Evolutionary conservation across 2,329 filamentous ascomycete species (phyloP), one percentile per base, ranked within the genome.

Genomic region (Aspergillus sp.): DNA sequence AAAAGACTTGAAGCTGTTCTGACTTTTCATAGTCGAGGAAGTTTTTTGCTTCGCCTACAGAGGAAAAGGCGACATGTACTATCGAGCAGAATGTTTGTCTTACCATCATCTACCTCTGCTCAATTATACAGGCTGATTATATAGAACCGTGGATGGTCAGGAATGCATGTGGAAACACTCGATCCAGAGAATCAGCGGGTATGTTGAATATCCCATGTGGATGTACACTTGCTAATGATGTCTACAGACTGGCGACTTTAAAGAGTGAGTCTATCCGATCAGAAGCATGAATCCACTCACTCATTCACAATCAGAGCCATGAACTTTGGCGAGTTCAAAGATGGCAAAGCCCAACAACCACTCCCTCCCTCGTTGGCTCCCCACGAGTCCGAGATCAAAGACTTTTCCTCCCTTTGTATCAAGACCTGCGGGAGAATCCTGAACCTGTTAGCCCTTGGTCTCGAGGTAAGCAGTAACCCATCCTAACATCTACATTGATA

Each of bases 71-170:
- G 47, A 70, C 73, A 58, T 95, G 84, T 60, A 79, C 78, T 8
- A 95, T 96, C 50, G 76, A 82, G 56, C 81, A 82, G 27, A 77
- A 77, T 64, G 74, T 75, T 53, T 44, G 63, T 59, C 10, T 26
- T 28, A 32, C 43, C 12, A 12, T 29, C 13, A 8, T 12, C 5
- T 26, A 31, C 26, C 29, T 26, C 13, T 29, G 34, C 11, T 33
- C 19, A 30, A 9, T n/a, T 27, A 19, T 12, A 33, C 19, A 10
- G 3, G 44, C 37, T 43, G 27, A 50, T 36, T 34, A 26, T 36
- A 40, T 49, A 93, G 72, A 97, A 97, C 61, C 81, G 83, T 34
- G 93, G 91, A 46, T 98, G 90, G 90, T 81, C 86, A 1, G 82
- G 82, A 11, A 90, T 95, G 86, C 86, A 91, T 58, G 81, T 82